Evolutionary conservation across 176 grass and related monocot species (phyloP).

Genomic region (Juncus effusus): DNA sequence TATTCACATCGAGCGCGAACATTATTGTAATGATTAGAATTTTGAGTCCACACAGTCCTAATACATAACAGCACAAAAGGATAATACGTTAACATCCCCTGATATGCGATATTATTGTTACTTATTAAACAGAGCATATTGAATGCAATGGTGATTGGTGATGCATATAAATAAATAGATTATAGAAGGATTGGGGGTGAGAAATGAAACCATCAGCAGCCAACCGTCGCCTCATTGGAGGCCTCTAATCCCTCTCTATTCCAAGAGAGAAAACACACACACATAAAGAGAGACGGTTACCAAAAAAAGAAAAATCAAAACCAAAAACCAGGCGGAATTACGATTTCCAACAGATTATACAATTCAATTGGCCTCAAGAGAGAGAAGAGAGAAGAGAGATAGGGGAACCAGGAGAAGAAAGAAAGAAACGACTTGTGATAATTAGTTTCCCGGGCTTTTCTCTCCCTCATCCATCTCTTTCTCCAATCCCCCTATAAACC

Average conservation of each 20-base stretch:
- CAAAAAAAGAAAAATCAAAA: not conserved
- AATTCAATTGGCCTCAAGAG: conserved; percentile 3
- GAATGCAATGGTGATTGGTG: no score
- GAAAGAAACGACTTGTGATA: conserved; percentile 18
- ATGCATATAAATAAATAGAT: no score
- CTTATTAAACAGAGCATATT: no score
- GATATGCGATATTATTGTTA: no score
- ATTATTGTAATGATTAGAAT: no score
- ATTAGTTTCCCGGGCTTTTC: conserved; percentile 75
- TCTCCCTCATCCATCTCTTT: conserved; percentile 42
- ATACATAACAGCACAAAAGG: no score
- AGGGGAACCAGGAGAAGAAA: not conserved
- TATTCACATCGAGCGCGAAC: no score
- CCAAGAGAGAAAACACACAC: not conserved
- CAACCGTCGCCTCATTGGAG: not conserved
- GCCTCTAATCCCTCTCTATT: conserved; percentile 12
- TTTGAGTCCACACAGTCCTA: no score
- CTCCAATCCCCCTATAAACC: conserved; percentile 32
- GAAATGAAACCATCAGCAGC: conserved; percentile 1
- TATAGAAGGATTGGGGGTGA: conserved; percentile 9
- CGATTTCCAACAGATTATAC: not conserved
- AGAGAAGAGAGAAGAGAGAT: conserved; percentile 22
- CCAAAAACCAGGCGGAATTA: no score
- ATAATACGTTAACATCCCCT: no score
- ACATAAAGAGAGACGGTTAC: conserved; percentile 3